phyloP scores from a whole-genome alignment of 176 grass and related monocot genomes.

The Chloris gayana region DNA sequence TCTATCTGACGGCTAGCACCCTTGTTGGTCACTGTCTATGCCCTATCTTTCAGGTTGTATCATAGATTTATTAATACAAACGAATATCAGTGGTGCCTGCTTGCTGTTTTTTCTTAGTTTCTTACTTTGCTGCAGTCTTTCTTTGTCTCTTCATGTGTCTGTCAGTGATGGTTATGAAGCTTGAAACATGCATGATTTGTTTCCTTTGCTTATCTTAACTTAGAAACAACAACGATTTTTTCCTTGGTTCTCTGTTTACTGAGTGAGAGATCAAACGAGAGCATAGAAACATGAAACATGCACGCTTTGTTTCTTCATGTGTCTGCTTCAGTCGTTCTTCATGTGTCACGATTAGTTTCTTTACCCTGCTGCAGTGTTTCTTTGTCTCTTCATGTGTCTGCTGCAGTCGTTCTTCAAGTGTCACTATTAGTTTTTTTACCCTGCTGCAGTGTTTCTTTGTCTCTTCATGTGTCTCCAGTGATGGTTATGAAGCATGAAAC shows the following conservation, averaged over 20 bases:
- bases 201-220: constrained; percentile 19
- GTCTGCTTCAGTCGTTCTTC: too few species aligned
- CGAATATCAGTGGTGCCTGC: neutral
- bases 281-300: too few species aligned
- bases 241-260: constrained; percentile 15
- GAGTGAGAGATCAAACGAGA: constrained; percentile 19
- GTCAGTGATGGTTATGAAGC: neutral
- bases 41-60: constrained; percentile 26
- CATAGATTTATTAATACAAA: constrained; percentile 19
- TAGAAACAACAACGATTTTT: neutral
- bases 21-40: constrained; percentile 22
- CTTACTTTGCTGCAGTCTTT: constrained; percentile 10
- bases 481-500: constrained; percentile 14
- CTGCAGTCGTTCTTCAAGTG: too few species aligned
- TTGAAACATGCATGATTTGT: constrained; percentile 27
- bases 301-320: too few species aligned
- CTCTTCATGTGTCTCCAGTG: constrained; percentile 8
- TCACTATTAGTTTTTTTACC: neutral
- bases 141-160: constrained; percentile 22
- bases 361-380: too few species aligned
- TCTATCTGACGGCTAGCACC: constrained; percentile 36
- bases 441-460: constrained; percentile 12
- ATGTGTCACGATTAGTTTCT: too few species aligned
- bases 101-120: constrained; percentile 30
- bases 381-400: too few species aligned